Base-by-base conservation (phyloP, 2,329 filamentous ascomycete genomes). In the Pseudogymnoascus sp. region DNA sequence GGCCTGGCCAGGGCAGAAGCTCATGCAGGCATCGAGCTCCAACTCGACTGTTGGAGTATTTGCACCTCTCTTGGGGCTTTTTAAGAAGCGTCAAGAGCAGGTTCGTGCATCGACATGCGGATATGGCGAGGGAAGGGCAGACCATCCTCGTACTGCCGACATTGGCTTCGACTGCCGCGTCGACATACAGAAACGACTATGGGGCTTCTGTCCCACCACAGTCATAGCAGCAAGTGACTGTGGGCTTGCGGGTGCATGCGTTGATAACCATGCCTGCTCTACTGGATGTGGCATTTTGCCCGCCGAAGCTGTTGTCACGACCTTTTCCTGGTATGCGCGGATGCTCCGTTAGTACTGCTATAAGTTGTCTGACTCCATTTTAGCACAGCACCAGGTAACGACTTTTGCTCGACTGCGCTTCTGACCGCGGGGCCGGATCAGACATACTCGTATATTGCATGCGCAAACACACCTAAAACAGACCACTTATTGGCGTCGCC, bases 161-260 rank as follows among this genome's bases (percentile, higher is more conserved):
- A 36, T 64, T 0, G 76, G 74, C 0, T 77, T 67, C 41, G 70
- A 75, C 65, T 77, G 74, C 61, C 73, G 73, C 5, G 68, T 77
- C 2, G 74, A 77, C 49, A 69, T 70, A 0, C 38, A 62, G 4
- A 68, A 73, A 16, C 72, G 69, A 0, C 66, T 78, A 3, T 78
- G 75, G 75, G 76, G 75, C 0, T 75, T 77, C 67, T 78, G 75
- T 58, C 73, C 74, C 0, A 73, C 71, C 0, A 74, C 70, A 0
- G 73, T 77, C 2, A 64, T 73, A 2, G 58, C 66, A 0, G 75
- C 74, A 2, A 70, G 67, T 0, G 75, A 78, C 62, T 79, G 76
- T 36, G 74, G 75, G 0, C 60, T 78, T 11, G 74, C 72, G 0
- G 75, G 71, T 1, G 69, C 66, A 9, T 79, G 77, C 52, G 39